A percentile compares a stretch with the other conserved stretches of the same genome.
Conservation (phyloP, 305 asterid species). For the Fraxinus xanthoxyloides region DNA sequence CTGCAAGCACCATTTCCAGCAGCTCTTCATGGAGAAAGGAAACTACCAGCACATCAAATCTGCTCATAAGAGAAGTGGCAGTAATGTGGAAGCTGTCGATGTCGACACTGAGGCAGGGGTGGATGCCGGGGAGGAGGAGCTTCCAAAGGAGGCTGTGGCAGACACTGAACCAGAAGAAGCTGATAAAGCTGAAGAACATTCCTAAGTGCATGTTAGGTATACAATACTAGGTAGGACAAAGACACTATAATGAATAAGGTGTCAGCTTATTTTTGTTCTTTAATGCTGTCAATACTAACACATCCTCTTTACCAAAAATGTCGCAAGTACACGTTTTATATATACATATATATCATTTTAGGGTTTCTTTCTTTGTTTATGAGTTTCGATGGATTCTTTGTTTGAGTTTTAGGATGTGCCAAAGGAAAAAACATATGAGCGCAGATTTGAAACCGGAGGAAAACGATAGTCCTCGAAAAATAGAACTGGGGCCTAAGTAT, state of each 20-base stretch:
- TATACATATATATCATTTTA: not conserved
- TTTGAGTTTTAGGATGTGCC: not conserved
- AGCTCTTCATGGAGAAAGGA: constrained; percentile 69
- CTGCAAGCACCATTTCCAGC: constrained; percentile 60
- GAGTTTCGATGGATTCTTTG: not conserved
- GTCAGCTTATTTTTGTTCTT: not conserved
- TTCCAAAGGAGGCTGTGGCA: not conserved
- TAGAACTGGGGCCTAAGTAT: too few species aligned
- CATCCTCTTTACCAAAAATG: not conserved
- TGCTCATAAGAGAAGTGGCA: constrained; percentile 43
- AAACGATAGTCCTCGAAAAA: too few species aligned
- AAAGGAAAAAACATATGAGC: too few species aligned
- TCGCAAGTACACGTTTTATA: not conserved
- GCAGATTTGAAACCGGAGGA: too few species aligned
- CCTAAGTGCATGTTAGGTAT: not conserved
- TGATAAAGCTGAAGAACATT: not conserved
- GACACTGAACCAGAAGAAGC: constrained; percentile 1
- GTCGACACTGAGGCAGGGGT: constrained; percentile 9
- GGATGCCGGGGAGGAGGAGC: constrained; percentile 7
- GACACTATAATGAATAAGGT: not conserved
- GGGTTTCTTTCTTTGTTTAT: not conserved
- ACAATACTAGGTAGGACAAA: not conserved
- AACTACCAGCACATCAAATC: constrained; percentile 54
- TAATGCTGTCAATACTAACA: not conserved
- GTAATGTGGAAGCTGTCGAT: constrained; percentile 18